Base-by-base conservation (phyloP, 257 asterid genomes). In the Cruciata laevipes region DNA sequence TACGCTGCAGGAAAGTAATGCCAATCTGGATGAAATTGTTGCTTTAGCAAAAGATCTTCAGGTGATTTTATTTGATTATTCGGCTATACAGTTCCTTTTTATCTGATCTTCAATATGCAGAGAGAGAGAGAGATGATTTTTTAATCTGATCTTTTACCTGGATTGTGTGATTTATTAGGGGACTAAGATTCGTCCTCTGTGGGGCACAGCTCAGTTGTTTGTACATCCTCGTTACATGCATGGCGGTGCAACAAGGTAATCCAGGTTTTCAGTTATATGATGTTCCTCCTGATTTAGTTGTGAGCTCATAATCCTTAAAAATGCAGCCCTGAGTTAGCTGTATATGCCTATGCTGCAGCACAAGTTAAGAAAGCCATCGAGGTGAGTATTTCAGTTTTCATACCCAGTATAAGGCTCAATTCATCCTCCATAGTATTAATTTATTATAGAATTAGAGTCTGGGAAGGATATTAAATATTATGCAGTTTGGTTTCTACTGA, bases 141-240 rank as follows among this genome's bases (percentile, higher is more conserved):
- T 7, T 2, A 12, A n/a, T 17, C 35, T 60, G 64, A 61, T 32
- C 20, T 30, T 12, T 65, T 21, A 38, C 16, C 32, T 73, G 7
- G 31, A 21, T 12, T 65, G 14, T 49, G 24, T 69, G 70, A 71
- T 68, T 37, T 67, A 67, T 40, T 67, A 91, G 95, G 95, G 95
- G 47, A 66, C 79, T 59, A 89, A 81, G 82, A 80, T 91, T 69
- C 87, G 73, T 65, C 96, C 91, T 52, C 71, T 94, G 82, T 94
- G 99, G 99, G 99, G 99, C 69, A 94, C 99, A 18, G 87, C 98
- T 69, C 98, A 94, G 80, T 75, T 94, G 87, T 94, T 89, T 73
- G 25, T 82, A 73, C 97, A 89, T 64, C 97, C 95, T 30, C 87
- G 98, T 64, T 94, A 64, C 85, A 94, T 94, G 99, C 99, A 94